Conservation (phyloP, 257 asterid species). For the Solanum rostratum region DNA sequence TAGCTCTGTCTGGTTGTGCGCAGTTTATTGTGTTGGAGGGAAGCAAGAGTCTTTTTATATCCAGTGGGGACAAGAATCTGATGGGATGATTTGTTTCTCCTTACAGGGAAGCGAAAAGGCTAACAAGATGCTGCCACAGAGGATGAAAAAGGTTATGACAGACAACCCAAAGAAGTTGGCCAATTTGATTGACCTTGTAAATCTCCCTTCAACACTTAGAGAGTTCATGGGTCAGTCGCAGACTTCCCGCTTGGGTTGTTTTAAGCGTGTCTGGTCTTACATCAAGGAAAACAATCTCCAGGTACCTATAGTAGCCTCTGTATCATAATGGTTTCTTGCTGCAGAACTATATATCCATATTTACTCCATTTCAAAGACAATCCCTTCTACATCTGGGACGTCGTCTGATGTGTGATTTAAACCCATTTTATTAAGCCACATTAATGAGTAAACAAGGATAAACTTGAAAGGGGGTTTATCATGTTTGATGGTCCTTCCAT, state of each 20-base stretch:
- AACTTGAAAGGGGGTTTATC: not conserved
- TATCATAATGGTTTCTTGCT: not conserved
- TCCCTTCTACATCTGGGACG: not conserved
- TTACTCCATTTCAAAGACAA: not conserved
- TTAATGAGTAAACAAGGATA: not conserved
- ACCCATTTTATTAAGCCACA: not conserved
- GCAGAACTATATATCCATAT: not conserved
- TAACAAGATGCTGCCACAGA: slow-evolving; percentile 47
- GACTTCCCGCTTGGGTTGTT: slow-evolving; percentile 77
- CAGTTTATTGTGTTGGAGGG: not conserved
- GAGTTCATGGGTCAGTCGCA: slow-evolving; percentile 96
- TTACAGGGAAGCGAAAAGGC: not conserved
- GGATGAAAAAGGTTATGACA: slow-evolving; percentile 45
- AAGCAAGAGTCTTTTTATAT: not conserved
- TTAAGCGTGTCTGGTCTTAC: slow-evolving; percentile 74
- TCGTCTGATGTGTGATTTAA: not conserved
- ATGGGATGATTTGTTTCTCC: not conserved
- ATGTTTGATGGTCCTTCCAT: not conserved
- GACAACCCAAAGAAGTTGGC: slow-evolving; percentile 83
- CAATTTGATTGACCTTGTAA: slow-evolving; percentile 67
- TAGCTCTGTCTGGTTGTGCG: not conserved
- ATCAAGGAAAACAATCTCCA: slow-evolving; percentile 81
- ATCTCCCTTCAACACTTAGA: slow-evolving; percentile 67
- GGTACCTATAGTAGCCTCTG: slow-evolving; percentile 22
- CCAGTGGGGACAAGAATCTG: not conserved